Conservation (phyloP, 108 stramenopile genomes). For the Cylindrotheca closterium region DNA sequence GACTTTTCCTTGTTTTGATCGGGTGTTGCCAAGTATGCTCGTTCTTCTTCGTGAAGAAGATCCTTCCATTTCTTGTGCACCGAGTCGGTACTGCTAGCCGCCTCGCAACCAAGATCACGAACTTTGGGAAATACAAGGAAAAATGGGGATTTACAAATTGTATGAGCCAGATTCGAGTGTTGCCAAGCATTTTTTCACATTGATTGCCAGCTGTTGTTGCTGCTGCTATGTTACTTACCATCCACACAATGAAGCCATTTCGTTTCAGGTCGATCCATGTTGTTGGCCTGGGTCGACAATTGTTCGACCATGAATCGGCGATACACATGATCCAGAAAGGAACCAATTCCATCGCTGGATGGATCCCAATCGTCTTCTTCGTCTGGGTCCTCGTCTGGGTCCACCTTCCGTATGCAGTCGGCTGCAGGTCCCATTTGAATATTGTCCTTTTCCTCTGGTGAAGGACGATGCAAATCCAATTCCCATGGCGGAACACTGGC, state of each 20-base stretch:
- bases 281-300: not conserved
- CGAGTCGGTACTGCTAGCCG: constrained; percentile 27
- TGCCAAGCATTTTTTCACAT: too few relatives aligned
- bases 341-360: constrained; percentile 36
- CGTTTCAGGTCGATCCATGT: too few relatives aligned
- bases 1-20: not conserved
- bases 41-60: constrained; percentile 30
- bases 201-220: too few relatives aligned
- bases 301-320: constrained; percentile 28
- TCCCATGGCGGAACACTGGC: constrained; percentile 43
- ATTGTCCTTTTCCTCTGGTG: not conserved
- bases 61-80: constrained; percentile 33
- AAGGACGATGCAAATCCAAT: constrained; percentile 34
- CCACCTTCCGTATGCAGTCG: constrained; percentile 33
- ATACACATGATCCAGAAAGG: constrained; percentile 36
- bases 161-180: too few relatives aligned
- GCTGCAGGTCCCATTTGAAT: constrained; percentile 22
- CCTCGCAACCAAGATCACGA: constrained; percentile 41
- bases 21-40: constrained; percentile 3
- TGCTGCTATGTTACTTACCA: not conserved
- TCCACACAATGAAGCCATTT: constrained; percentile 30
- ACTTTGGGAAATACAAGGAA: constrained; percentile 7
- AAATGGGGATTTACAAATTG: not conserved
- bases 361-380: constrained; percentile 33
- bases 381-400: constrained; percentile 31